Base-by-base conservation (phyloP, 768 basidiomycete species). In the Grammothele lineata region DNA sequence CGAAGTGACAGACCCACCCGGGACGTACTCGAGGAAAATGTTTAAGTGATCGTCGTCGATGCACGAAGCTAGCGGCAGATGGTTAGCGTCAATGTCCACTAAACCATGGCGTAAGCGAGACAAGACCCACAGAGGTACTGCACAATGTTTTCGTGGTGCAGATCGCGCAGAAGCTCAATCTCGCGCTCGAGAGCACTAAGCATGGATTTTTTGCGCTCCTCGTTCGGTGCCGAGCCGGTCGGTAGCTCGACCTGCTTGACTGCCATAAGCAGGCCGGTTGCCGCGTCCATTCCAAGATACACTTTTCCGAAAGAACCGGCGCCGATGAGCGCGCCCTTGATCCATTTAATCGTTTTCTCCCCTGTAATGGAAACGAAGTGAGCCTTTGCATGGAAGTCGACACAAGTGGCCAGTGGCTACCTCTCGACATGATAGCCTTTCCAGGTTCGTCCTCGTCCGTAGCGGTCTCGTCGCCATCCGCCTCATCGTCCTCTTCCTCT, bases 231-330 rank as follows among this genome's bases (percentile, higher is more conserved):
- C 11, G 83, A 81, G 15, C 90, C 85, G 3, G 83, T 86, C 0
- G 92, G 88, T 23, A 97, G 77, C 60, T 94, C 90, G 36, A 97
- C 93, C 74, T 97, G 93, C 70, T 97, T 97, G 54, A 97, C 93
- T 32, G 93, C 93, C 93, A 97, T 96, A 52, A 97, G 74, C 18
- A 93, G 70, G 21, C 93, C 93, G 40, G 77, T 87, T 17, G 87
- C 77, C 1, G 92, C 89, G 65, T 94, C 93, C 91, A 96, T 92
- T 26, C 92, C 92, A 9, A 96, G 81, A 66, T 92, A 96, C 32
- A 96, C 92, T 61, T 92, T 91, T 42, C 93, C 92, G 60, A 95
- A 95, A 0, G 93, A 95, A 3, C 92, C 92, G 37, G 92, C 87
- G 51, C 94, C 92, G 53, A 96, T 95, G 56, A 96, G 78, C 9